These are phyloP conservation scores for Scleromitrula shiraiana DNA, from an alignment of 2,329 filamentous ascomycete genomes.

Conservation along the genomic window DNA sequence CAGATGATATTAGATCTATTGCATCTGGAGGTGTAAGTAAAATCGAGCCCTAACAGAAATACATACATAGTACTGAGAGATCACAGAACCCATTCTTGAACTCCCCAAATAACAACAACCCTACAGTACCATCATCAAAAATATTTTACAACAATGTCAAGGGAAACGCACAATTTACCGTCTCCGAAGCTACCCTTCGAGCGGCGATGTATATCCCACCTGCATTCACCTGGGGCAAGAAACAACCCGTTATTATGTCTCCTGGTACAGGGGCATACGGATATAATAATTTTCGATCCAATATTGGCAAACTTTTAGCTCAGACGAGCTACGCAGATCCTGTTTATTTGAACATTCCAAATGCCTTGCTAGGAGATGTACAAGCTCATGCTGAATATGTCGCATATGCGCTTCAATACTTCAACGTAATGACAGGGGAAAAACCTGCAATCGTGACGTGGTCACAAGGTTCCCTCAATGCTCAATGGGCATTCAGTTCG, in stretches of 20 bases:
- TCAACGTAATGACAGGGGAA: conserved; percentile 32
- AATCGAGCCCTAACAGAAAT: too few relatives aligned
- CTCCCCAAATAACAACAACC: background rate
- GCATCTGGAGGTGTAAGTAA: background rate
- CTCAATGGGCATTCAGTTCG: conserved; percentile 46
- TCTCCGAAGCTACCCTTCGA: conserved; percentile 39
- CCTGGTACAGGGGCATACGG: conserved; percentile 45
- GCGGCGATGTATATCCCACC: conserved; percentile 45
- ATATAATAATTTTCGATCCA: conserved; percentile 30
- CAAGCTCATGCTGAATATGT: conserved; percentile 47
- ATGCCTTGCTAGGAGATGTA: conserved; percentile 38
- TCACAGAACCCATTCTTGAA: background rate
- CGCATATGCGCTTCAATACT: conserved; percentile 51
- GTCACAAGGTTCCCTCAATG: conserved; percentile 47
- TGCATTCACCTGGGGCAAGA: conserved; percentile 39
- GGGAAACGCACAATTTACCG: conserved; percentile 40
- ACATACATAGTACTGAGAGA: background rate
- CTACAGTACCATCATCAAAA: background rate
- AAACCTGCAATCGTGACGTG: conserved; percentile 42
- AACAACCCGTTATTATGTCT: conserved; percentile 43
- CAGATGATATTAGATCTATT: conserved; percentile 11
- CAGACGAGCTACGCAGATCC: conserved; percentile 38
- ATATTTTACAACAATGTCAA: conserved; percentile 20
- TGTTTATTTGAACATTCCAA: conserved; percentile 49
- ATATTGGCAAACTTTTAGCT: conserved; percentile 41